Evolutionary conservation across 441 rosid genomes (phyloP), one percentile per base, ranked within the genome.

Genomic region (Rhodomyrtus psidioides): DNA sequence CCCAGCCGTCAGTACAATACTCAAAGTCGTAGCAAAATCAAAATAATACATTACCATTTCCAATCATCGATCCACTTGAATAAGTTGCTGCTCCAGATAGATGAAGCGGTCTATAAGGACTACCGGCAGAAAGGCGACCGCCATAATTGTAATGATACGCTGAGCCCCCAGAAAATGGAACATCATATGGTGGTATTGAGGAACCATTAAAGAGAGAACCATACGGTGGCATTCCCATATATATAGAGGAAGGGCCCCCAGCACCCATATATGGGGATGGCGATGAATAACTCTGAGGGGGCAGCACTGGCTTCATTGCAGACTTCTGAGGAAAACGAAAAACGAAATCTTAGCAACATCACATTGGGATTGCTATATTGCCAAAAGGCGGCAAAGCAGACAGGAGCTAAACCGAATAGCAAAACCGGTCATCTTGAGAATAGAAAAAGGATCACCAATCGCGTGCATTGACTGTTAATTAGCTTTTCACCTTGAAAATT

Each of bases 1-100:
- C 79, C 79, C 16, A 10, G 79, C 49, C 21, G 79, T 70, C 79
- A 19, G 4, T 39, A 21, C 79, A 34, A 70, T 34, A 34, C 19
- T 26, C 79, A 70, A 26, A 39, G n/a, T 21, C 12, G 4, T 34
- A 70, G 79, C 79, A 70, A 70, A 70, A 34, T 70, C n/a, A 34
- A 39, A 24, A 65, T 59, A 30, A 21, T 82, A 34, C 27, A 83
- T 55, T 90, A 96, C 99, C 98, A 89, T 91, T 95, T 88, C 97
- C 97, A 91, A 97, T 94, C 95, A 97, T 94, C 24, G 99, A 95
- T 62, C 98, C 98, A 49, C 99, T 89, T 85, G 97, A 92, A 90
- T 94, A 95, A 57, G 99, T 97, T 62, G 97, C 92, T n/a, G 97
- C 98, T 84, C 93, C 97, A 87, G 99, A 86, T 89, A 96, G 89